Evolutionary conservation across 2,329 filamentous ascomycete genomes (phyloP), one percentile per base, ranked within the genome.

Genomic region (Trichophyton simii): DNA sequence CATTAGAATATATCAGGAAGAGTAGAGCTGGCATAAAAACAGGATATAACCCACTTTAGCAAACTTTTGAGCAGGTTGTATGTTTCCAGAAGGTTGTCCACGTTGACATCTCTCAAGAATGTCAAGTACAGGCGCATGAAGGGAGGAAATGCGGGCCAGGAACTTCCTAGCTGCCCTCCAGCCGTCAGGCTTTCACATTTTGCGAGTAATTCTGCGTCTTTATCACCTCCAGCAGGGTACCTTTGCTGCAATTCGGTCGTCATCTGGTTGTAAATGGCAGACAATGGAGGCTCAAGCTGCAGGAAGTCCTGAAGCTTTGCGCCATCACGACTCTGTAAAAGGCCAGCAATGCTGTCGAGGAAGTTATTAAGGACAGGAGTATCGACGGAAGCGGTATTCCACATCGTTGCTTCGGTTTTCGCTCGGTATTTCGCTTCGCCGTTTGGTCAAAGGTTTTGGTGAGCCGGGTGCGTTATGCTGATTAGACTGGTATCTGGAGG

Each of bases 81-180:
- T 3, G 91, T 87, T 61, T 83, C 81, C 31, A 92, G 75, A 46
- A 94, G 76, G 68, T 95, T 86, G 11, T 85, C 82, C 58, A 88
- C 85, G 68, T 95, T 81, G 36, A 92, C 85, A 68, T 95, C 89
- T 61, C 91, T 80, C 78, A 92, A 83, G 68, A 91, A 95, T 52
- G 82, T 78, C 65, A 96, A 79, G 69, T 95, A 96, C 58, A 89
- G 84, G 67, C 84, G 87, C 72, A 95, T 83, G 69, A 96, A 95
- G 1, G 84, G 81, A 58, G 87, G 79, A 71, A 96, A 90, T 0
- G 87, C 83, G 0, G 84, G 83, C 89, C 90, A 95, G 0, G 86
- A 82, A 48, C 81, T 84, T 64, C 82, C 79, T 0, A 84, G 86
- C 59, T 87, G 83, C 0, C 79, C 77, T 1, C 83, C 80, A 48